Evolutionary conservation across 352 stramenopile species (phyloP).

Genomic region (Globisporangium echinulatum): DNA sequence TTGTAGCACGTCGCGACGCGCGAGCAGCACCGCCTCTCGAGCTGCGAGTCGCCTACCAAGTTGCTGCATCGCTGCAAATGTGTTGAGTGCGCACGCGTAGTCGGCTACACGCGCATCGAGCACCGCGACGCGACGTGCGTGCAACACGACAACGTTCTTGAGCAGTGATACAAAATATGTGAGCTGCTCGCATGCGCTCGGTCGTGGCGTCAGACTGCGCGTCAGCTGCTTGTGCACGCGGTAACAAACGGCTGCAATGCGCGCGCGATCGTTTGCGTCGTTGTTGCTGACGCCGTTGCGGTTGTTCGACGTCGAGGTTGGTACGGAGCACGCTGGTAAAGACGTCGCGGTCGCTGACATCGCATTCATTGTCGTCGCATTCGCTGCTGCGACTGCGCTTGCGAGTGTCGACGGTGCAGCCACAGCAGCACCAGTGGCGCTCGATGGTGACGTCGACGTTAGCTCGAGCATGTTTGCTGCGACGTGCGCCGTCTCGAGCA

Average conservation of each 20-base stretch:
- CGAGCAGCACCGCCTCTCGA: neutral
- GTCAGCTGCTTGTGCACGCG: conserved; percentile 5
- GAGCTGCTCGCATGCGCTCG: conserved; percentile 5
- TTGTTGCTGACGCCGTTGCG: too few species aligned
- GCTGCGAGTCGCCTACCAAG: neutral
- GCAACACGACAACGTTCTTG: conserved; percentile 11
- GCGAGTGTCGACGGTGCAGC: neutral
- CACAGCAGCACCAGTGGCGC: too few species aligned
- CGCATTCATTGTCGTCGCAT: neutral
- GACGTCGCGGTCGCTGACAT: too few species aligned
- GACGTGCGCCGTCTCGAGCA: conserved; percentile 5
- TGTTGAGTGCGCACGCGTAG: neutral
- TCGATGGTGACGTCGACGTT: too few species aligned
- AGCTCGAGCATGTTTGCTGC: conserved; percentile 1
- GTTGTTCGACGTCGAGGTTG: neutral
- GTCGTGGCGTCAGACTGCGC: too few species aligned
- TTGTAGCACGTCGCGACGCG: neutral
- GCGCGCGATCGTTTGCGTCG: neutral
- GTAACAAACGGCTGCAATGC: neutral
- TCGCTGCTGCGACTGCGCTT: neutral
- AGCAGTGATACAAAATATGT: conserved; percentile 13
- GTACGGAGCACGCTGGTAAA: too few species aligned
- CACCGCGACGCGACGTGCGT: neutral
- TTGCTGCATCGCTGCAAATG: neutral
- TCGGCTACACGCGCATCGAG: neutral